These are phyloP conservation scores for Zychaea mexicana DNA, from an alignment of 371 early-diverging fungal genomes.

Conservation along the genomic window DNA sequence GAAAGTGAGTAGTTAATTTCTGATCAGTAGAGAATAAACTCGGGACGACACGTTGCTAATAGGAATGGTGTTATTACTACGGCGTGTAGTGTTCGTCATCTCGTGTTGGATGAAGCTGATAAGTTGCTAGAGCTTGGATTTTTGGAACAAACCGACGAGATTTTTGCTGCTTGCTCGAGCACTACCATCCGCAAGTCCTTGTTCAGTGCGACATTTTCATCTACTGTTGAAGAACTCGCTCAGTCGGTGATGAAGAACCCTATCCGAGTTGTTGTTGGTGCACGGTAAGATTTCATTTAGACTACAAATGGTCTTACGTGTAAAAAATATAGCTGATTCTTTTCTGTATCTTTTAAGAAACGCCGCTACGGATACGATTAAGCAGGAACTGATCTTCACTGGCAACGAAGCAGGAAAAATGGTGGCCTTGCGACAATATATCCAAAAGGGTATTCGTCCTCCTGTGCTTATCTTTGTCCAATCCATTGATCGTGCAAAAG, in stretches of 20 bases:
- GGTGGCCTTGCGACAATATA: conserved; percentile 87
- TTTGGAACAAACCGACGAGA: conserved; percentile 88
- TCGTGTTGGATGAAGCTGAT: conserved; percentile 95
- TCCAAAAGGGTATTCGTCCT: conserved; percentile 82
- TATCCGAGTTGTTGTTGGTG: conserved; percentile 88
- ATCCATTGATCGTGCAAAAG: conserved; percentile 94
- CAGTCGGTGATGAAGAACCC: conserved; percentile 89
- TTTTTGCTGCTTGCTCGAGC: conserved; percentile 84
- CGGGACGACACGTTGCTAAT: too few species aligned
- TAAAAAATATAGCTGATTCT: background rate
- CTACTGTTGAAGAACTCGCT: conserved; percentile 90
- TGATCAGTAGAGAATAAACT: too few species aligned
- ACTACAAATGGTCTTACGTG: too few species aligned
- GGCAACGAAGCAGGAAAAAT: conserved; percentile 95
- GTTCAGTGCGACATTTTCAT: conserved; percentile 95
- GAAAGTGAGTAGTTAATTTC: conserved; percentile 46
- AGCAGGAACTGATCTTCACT: conserved; percentile 89
- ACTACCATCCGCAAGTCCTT: conserved; percentile 77
- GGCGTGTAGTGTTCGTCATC: conserved; percentile 63
- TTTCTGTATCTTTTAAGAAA: conserved; percentile 51
- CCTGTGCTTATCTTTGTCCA: conserved; percentile 96
- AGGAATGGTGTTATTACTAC: too few species aligned
- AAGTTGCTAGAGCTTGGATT: conserved; percentile 90
- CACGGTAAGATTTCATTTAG: conserved; percentile 65
- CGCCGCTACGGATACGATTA: conserved; percentile 90